Percentiles rank a stretch among this genome's conserved stretches.
These are phyloP conservation scores for Pyrenochaeta sp. DNA, from an alignment of 2,329 filamentous ascomycete genomes.

Conservation along the genomic window DNA sequence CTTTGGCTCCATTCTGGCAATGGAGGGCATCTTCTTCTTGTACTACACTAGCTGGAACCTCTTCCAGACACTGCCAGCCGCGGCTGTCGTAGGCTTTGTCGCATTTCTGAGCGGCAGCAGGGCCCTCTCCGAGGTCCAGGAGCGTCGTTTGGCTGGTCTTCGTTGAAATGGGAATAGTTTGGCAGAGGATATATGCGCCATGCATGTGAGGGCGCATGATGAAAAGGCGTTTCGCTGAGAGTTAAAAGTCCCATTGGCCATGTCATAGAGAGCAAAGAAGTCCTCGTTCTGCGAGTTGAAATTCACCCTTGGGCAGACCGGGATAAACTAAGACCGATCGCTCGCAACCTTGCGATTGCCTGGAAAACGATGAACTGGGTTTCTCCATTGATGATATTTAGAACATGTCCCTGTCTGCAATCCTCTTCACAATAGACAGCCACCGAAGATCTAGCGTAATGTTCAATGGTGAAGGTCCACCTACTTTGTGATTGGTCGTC, in stretches of 20 bases:
- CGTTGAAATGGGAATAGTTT: slow-evolving; percentile 51
- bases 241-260: too few species aligned
- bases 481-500: slow-evolving; percentile 10
- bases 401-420: too few species aligned
- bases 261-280: too few species aligned
- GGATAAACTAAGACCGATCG: too few species aligned
- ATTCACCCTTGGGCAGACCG: too few species aligned
- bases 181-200: background rate
- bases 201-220: background rate
- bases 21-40: slow-evolving; percentile 92
- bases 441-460: too few species aligned
- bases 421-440: too few species aligned
- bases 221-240: background rate
- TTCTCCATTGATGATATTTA: too few species aligned
- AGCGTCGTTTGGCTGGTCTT: slow-evolving; percentile 78
- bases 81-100: slow-evolving; percentile 70
- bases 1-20: slow-evolving; percentile 82
- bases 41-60: slow-evolving; percentile 94
- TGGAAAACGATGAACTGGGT: too few species aligned
- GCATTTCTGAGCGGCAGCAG: slow-evolving; percentile 87
- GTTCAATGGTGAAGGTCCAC: too few species aligned
- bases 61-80: slow-evolving; percentile 84
- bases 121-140: slow-evolving; percentile 91
- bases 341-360: too few species aligned
- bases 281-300: too few species aligned